Percentiles rank a stretch among this genome's conserved stretches.
Conservation (phyloP, 139 green algal genomes). For the Chlorella sp. region DNA sequence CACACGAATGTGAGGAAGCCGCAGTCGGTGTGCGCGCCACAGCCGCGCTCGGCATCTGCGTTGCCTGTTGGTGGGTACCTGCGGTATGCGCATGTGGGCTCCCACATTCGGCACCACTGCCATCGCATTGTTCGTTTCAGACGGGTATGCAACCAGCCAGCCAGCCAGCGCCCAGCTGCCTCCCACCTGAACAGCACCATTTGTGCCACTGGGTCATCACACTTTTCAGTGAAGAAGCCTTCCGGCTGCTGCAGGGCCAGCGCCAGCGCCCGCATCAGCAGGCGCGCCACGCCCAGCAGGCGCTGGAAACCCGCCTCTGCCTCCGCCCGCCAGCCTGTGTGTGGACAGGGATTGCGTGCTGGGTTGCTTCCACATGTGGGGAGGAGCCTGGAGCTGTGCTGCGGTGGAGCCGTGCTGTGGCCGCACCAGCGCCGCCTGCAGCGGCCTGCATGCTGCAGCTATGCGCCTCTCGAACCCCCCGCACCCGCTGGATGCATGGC, state of each 20-base stretch:
- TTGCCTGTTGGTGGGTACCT: conserved; percentile 5
- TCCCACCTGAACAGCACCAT: conserved; percentile 28
- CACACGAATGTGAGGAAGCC: conserved; percentile 46
- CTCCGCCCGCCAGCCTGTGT: conserved; percentile 14
- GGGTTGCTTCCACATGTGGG: too few relatives aligned
- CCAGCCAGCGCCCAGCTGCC: background rate
- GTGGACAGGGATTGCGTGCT: too few relatives aligned
- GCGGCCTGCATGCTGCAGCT: too few relatives aligned
- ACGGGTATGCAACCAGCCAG: background rate
- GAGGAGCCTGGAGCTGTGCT: too few relatives aligned
- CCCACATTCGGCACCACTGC: background rate
- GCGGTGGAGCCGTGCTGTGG: too few relatives aligned
- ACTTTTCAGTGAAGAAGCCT: conserved; percentile 23
- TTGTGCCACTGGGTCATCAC: conserved; percentile 27
- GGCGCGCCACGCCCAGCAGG: conserved; percentile 27
- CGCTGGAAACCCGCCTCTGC: conserved; percentile 4
- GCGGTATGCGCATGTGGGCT: background rate
- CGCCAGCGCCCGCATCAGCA: conserved; percentile 32
- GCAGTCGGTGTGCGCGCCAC: conserved; percentile 45
- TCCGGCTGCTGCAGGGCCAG: conserved; percentile 25
- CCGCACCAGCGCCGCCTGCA: background rate
- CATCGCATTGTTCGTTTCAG: background rate
- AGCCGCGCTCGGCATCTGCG: conserved; percentile 4
- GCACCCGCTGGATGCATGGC: too few relatives aligned
- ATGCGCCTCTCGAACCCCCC: too few relatives aligned